Evolutionary conservation across 2,329 filamentous ascomycete genomes (phyloP).

Genomic region (Dactylonectria estremocensis): DNA sequence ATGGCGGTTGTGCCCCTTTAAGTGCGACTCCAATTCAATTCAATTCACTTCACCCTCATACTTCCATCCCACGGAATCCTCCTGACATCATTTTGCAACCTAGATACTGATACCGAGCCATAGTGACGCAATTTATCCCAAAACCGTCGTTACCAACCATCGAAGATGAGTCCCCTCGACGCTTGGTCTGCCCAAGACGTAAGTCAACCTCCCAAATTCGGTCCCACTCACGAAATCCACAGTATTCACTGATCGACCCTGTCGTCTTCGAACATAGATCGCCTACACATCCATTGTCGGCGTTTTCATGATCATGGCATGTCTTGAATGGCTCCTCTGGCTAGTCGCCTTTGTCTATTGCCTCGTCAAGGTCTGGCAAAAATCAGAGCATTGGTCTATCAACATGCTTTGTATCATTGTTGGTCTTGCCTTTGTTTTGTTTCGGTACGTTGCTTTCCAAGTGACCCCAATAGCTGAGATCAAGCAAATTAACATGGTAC

Average conservation of each 20-base stretch:
- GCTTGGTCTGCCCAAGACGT: constrained; percentile 67
- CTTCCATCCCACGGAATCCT: not conserved
- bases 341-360: constrained; percentile 95
- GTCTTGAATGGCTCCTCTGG: constrained; percentile 96
- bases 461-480: too few relatives aligned
- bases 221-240: not conserved
- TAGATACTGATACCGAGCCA: not conserved
- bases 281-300: constrained; percentile 88
- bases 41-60: not conserved
- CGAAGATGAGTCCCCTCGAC: constrained; percentile 60
- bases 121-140: not conserved
- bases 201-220: constrained; percentile 33
- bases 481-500: not conserved
- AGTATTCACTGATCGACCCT: constrained; percentile 5
- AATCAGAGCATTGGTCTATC: constrained; percentile 91
- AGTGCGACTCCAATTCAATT: not conserved
- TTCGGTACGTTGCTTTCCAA: constrained; percentile 72
- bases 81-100: not conserved
- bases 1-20: constrained; percentile 2
- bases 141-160: not conserved
- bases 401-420: constrained; percentile 83
- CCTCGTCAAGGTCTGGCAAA: constrained; percentile 87
- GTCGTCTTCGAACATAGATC: constrained; percentile 70
- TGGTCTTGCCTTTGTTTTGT: constrained; percentile 78
- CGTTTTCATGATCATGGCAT: constrained; percentile 84